These are phyloP conservation scores for Psilocybe mexicana DNA, from an alignment of 1,284 basidiomycete genomes.

Conservation along the genomic window DNA sequence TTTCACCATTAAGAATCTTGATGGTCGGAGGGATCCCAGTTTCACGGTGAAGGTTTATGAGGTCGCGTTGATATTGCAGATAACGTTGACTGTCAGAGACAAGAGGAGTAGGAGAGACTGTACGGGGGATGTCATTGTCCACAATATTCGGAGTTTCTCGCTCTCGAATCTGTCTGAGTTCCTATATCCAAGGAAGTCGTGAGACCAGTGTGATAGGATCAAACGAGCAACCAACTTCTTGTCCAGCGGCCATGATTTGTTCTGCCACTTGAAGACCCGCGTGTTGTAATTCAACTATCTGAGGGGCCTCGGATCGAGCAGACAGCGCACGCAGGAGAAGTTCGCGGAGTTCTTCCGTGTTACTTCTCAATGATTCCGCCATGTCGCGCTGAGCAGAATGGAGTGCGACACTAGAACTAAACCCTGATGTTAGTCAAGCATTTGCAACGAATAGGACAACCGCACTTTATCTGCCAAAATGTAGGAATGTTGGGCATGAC, in stretches of 20 bases:
- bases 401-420: constrained; percentile 21
- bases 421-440: neutral
- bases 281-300: constrained; percentile 37
- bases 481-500: constrained; percentile 13
- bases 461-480: constrained; percentile 37
- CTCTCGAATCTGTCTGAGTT: constrained; percentile 32
- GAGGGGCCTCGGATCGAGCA: constrained; percentile 37
- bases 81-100: constrained; percentile 36
- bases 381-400: constrained; percentile 37
- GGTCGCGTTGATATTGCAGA: constrained; percentile 40
- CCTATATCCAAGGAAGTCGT: constrained; percentile 8
- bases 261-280: constrained; percentile 42
- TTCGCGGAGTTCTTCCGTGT: constrained; percentile 36
- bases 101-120: constrained; percentile 26
- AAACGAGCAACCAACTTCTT: constrained; percentile 34
- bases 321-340: constrained; percentile 34
- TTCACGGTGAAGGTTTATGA: constrained; percentile 46
- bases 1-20: constrained; percentile 50
- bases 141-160: constrained; percentile 10
- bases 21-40: constrained; percentile 53
- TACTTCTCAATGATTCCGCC: constrained; percentile 32
- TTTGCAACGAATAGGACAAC: neutral
- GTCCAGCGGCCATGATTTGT: constrained; percentile 51
- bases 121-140: constrained; percentile 14
- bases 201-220: neutral